Evolutionary conservation across 805 yeast genomes (phyloP).

Genomic region (Monosporozyma unispora): DNA sequence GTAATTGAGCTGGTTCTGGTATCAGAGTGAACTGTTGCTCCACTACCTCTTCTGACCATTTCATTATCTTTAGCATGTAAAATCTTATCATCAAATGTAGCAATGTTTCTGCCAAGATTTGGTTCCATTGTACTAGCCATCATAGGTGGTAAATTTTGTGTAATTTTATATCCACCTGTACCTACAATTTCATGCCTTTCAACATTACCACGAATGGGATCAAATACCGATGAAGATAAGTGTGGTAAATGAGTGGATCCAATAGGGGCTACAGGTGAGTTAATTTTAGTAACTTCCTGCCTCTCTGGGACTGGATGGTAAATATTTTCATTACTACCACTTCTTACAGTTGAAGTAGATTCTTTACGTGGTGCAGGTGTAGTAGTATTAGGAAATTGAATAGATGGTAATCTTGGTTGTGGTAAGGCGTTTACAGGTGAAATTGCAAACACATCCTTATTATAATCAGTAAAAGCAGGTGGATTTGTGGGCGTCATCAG

Average conservation of each 20-base stretch:
- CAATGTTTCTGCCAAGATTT: not conserved
- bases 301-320: not conserved
- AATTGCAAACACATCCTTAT: slow-evolving; percentile 18
- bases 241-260: not conserved
- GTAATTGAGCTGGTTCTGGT: slow-evolving; percentile 11
- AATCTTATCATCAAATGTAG: not conserved
- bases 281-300: not conserved
- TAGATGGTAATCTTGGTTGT: slow-evolving; percentile 28
- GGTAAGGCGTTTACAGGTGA: slow-evolving; percentile 22
- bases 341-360: not conserved
- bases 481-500: not conserved
- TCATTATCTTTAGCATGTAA: not conserved
- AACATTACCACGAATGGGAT: not conserved
- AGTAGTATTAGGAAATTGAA: slow-evolving; percentile 13
- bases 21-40: slow-evolving; percentile 2
- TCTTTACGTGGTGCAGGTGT: not conserved
- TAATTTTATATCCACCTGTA: not conserved
- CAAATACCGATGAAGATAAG: not conserved
- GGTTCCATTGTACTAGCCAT: not conserved
- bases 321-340: not conserved
- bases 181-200: not conserved
- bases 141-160: not conserved
- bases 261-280: not conserved
- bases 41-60: not conserved
- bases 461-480: slow-evolving; percentile 14